Conservation (phyloP, 331 rosid genomes). For the Quercus phellos region DNA sequence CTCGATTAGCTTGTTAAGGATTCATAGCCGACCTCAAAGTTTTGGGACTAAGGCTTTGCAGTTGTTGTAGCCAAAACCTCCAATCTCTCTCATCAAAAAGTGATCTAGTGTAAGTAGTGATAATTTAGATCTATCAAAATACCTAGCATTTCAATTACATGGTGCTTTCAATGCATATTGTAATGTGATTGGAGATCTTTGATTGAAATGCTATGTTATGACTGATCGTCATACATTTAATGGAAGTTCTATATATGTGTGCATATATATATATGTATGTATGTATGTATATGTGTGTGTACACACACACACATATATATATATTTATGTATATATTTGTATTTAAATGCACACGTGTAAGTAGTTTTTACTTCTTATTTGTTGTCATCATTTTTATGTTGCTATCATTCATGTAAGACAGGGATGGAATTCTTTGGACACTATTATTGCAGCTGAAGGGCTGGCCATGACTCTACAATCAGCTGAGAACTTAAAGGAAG, state of each 20-base stretch:
- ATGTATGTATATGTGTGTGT: no score
- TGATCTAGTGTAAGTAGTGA: background rate
- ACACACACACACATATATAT: background rate
- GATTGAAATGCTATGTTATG: background rate
- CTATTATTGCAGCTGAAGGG: conserved; percentile 67
- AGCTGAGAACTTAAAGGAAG: conserved; percentile 46
- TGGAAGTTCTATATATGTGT: background rate
- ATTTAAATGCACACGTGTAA: background rate
- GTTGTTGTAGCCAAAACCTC: no score
- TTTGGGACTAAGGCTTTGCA: no score
- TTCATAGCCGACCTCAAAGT: no score
- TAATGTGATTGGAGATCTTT: conserved; percentile 16
- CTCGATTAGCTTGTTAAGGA: no score
- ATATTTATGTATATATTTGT: background rate
- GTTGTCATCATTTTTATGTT: conserved; percentile 6
- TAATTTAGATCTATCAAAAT: background rate
- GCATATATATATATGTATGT: no score
- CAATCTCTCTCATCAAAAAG: background rate
- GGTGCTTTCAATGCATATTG: background rate
- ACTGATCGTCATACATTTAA: background rate
- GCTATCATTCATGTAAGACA: conserved; percentile 28
- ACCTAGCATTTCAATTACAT: background rate
- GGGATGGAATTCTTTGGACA: conserved; percentile 84
- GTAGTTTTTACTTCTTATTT: background rate
- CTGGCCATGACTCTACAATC: conserved; percentile 70